Base-by-base conservation (phyloP, 2,329 filamentous ascomycete species). In the Aureobasidium subglaciale region DNA sequence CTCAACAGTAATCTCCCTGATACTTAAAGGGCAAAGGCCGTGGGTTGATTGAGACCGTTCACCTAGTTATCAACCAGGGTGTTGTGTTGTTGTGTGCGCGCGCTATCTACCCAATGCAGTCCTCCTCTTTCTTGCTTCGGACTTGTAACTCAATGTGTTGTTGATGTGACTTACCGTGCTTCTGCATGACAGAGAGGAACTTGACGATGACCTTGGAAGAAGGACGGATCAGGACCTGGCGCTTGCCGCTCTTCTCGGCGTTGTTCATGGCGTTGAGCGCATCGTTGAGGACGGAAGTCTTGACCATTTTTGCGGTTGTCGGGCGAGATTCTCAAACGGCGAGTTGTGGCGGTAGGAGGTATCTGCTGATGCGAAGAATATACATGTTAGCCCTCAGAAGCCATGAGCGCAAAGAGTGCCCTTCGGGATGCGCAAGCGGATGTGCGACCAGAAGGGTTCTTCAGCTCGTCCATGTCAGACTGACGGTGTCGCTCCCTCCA, bases 51-150 rank as follows among this genome's bases (percentile, higher is more conserved):
- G 84, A 86, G 86, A 92, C 86, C 84, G 84, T 90, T 86, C 53
- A 87, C 89, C 92, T 96, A 99, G 93, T 97, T 97, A 97, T 97
- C 90, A 96, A 87, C 87, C 91, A 92, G 93, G 93, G 85, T 70
- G 67, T 64, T 61, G 67, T 64, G 64, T 61, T 56, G 43, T 62
- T n/a, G n/a, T n/a, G n/a, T n/a, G n/a, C n/a, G 85, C 69, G 67
- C 64, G 64, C 61, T 56, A 45, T 60, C 20, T 53, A 56, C n/a
- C n/a, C n/a, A n/a, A n/a, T n/a, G n/a, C 59, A 32, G 20, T 58
- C 49, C 37, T 52, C 43, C 43, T 55, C 53, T 45, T 43, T 45
- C 40, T n/a, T 55, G 38, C 30, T 35, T 22, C 29, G 40, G 48
- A 59, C 41, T 45, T 41, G 46, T n/a, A n/a, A n/a, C 34, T 35